phyloP scores from a whole-genome alignment of 1,139 yeast species.

The Taiozyma sp. region DNA sequence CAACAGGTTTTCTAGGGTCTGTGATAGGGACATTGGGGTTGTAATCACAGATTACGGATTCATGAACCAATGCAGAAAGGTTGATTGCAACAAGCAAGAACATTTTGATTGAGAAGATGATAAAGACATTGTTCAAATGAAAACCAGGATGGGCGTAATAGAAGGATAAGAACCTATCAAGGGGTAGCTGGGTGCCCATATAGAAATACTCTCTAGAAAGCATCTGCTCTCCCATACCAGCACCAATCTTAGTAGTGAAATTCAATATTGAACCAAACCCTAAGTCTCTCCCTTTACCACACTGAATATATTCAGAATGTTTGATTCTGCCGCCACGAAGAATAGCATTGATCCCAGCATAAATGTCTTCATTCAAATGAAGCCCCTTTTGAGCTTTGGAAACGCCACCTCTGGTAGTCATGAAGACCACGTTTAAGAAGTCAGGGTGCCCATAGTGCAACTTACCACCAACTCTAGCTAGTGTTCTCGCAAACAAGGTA shows the following conservation, averaged over 20 bases:
- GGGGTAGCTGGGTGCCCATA: conserved; percentile 65
- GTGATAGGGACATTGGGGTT: conserved; percentile 56
- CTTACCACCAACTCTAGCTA: conserved; percentile 70
- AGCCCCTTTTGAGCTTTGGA: conserved; percentile 72
- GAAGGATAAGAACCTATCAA: conserved; percentile 71
- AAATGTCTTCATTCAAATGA: conserved; percentile 72
- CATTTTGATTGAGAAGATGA: conserved; percentile 61
- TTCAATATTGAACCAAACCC: conserved; percentile 75
- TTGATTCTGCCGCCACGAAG: conserved; percentile 73
- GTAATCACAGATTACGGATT: conserved; percentile 58
- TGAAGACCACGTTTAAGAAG: conserved; percentile 61
- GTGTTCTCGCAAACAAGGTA: conserved; percentile 67
- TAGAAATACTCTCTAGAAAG: conserved; percentile 71
- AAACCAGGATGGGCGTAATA: conserved; percentile 77
- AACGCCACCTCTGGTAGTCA: conserved; percentile 76
- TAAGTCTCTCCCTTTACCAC: conserved; percentile 80
- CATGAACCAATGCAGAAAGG: conserved; percentile 63
- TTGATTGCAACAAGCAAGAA: conserved; percentile 64
- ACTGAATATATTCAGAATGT: conserved; percentile 73
- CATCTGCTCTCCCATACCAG: conserved; percentile 83
- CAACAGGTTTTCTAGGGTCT: conserved; percentile 56
- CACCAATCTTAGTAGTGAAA: conserved; percentile 75
- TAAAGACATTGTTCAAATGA: conserved; percentile 67
- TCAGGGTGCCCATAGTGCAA: conserved; percentile 77
- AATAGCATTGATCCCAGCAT: conserved; percentile 71